These are phyloP conservation scores for Stereocaulon alpinum DNA, from an alignment of 495 filamentous ascomycete genomes.

Conservation along the genomic window DNA sequence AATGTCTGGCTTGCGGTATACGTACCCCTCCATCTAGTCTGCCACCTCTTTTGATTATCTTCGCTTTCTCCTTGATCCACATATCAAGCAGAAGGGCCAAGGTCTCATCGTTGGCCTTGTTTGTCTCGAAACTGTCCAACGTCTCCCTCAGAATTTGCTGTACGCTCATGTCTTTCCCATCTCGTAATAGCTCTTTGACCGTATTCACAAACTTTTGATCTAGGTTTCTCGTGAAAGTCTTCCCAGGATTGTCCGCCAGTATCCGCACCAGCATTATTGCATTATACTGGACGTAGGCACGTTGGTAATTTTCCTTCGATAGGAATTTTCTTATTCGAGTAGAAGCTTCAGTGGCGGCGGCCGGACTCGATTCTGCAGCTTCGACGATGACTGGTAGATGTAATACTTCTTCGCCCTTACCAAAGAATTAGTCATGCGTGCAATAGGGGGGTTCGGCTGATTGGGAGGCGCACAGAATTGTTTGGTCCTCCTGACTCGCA, in stretches of 20 bases:
- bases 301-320: conserved; percentile 49
- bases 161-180: conserved; percentile 63
- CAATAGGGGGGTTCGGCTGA: background rate
- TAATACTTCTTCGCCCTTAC: conserved; percentile 74
- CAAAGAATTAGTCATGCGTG: conserved; percentile 13
- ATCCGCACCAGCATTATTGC: conserved; percentile 94
- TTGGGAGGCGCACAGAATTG: conserved; percentile 42
- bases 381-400: conserved; percentile 94
- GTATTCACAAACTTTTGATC: conserved; percentile 69
- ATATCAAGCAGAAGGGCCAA: conserved; percentile 57
- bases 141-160: conserved; percentile 80
- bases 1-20: background rate
- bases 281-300: conserved; percentile 78
- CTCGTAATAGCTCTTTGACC: conserved; percentile 64
- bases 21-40: conserved; percentile 6
- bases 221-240: conserved; percentile 75
- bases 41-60: conserved; percentile 32
- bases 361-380: conserved; percentile 79
- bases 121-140: conserved; percentile 58
- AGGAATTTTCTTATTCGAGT: conserved; percentile 72
- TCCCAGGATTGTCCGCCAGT: conserved; percentile 81
- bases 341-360: conserved; percentile 69
- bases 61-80: conserved; percentile 83
- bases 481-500: conserved; percentile 65
- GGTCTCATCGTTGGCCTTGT: conserved; percentile 63